Evolutionary conservation across 768 basidiomycete genomes (phyloP), one percentile per base, ranked within the genome.

Genomic region (Kwoniella mangroviensis): DNA sequence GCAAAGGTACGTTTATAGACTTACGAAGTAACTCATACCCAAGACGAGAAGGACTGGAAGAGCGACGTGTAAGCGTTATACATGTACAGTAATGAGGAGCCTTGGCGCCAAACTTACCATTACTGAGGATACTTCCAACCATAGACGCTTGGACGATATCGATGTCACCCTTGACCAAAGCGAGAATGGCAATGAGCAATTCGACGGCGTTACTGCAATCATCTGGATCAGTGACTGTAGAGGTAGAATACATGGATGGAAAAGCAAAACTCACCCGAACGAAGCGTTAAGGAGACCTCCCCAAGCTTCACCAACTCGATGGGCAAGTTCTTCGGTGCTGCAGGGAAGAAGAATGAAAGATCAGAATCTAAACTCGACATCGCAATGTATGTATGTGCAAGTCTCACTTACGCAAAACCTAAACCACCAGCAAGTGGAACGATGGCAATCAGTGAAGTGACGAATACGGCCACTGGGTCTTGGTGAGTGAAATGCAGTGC

Each of bases 141-240:
- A 88, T 82, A n/a, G 85, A 84, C 53, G 87, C 86, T 73, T 87
- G 87, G 3, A 88, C 87, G 51, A 87, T 84, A 68, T 86, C 86
- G 26, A 88, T 80, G 71, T 88, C 85, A 73, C 78, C 78, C 65
- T 82, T 78, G 61, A 82, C 72, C 57, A 77, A 67, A 19, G 79
- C 75, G 69, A 72, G 62, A 67, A 75, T 69, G 70, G 87, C 69
- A 62, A 88, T 86, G 64, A 87, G 86, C 80, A 88, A 82, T 75
- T 88, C 87, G 54, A 87, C 85, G 45, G 86, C 82, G 75, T 88
- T 87, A 28, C 87, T 86, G 41, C 85, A 79, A 19, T 2, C 11
- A 13, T 24, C 9, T 24, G 13, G 0, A 85, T 86, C 57, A 65
- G 62, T n/a, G 24, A 3, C 2, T 42, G 17, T 9, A 63, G 3